Base-by-base conservation (phyloP, 2,329 filamentous ascomycete species). In the Fonsecaea pedrosoi region DNA sequence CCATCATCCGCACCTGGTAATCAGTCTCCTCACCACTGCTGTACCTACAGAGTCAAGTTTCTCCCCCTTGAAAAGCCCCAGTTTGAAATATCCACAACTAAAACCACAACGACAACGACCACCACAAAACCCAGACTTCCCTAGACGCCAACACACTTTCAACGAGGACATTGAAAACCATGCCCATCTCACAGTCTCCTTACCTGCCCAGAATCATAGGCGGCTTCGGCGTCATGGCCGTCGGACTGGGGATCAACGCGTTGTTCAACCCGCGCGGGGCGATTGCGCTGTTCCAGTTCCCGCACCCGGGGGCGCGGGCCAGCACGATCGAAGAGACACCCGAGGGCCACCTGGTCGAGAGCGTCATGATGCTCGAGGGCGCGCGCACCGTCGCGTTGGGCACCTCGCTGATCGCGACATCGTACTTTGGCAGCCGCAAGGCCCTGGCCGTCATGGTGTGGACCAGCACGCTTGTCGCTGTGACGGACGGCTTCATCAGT, bases 301-400 rank as follows among this genome's bases (percentile, higher is more conserved):
- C 60, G 7, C 50, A 55, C 50, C 60, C 60, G 4, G 60, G 50
- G 7, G 60, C 50, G 34, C 42, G 40, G 48, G 21, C 60, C 15
- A 40, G 12, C 34, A n/a, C 40, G 37, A 54, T 61, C 59, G 53
- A 48, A 40, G 59, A 54, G 8, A 61, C 59, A 30, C 59, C 59
- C 21, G 60, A 55, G 48, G 50, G 60, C n/a, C 34, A 34, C 18
- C 53, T 62, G 18, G 60, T 48, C 37, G 60, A 62, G 30, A 54
- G 42, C 34, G 48, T 62, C 35, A 55, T 62, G 60, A 62, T 62
- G 50, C 53, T 62, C 12, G 54, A 62, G 35, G 60, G 60, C 35
- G 40, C 60, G 38, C 45, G 60, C 9, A 62, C 50, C 42, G n/a
- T 62, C 37, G 50, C 34, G 15, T 13, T 56, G 21, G 60, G 60